A percentile compares a stretch with the other conserved stretches of the same genome.
Conservation (phyloP, 257 asterid species). For the Penstemon newberryi region DNA sequence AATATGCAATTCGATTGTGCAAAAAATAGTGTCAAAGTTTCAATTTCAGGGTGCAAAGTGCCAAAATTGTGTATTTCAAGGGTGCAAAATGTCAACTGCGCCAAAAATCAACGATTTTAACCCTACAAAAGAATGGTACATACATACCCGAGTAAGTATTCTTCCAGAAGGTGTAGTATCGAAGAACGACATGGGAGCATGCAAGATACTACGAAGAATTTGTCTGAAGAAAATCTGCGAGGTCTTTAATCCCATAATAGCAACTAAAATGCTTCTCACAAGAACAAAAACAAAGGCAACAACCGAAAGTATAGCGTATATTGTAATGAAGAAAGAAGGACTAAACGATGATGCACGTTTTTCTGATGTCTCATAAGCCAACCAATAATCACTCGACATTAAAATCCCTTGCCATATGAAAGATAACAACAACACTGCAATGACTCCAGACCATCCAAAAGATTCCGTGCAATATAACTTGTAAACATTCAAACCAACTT, state of each 20-base stretch:
- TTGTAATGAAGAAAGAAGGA: constrained; percentile 44
- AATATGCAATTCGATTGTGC: no score
- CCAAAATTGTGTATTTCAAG: not conserved
- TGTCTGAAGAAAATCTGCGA: constrained; percentile 53
- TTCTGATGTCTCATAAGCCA: constrained; percentile 69
- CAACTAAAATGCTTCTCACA: constrained; percentile 36
- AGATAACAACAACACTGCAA: constrained; percentile 38
- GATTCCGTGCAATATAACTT: constrained; percentile 57
- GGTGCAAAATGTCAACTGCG: not conserved
- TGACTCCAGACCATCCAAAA: constrained; percentile 74
- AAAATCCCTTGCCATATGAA: constrained; percentile 44
- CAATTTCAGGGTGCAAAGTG: constrained; percentile 23
- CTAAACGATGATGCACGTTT: constrained; percentile 21
- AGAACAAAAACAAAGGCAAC: constrained; percentile 35
- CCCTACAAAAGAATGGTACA: no score
- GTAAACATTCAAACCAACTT: constrained; percentile 51
- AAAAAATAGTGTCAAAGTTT: constrained; percentile 49
- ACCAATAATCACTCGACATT: constrained; percentile 69
- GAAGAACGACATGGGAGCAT: constrained; percentile 85
- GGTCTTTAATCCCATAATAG: constrained; percentile 53
- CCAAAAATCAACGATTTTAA: no score
- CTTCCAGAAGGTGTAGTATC: constrained; percentile 94
- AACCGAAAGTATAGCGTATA: constrained; percentile 43
- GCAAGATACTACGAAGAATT: constrained; percentile 52
- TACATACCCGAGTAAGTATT: constrained; percentile 66